phyloP scores from a whole-genome alignment of 2,329 filamentous ascomycete species.

The Ophiostoma perfectum region DNA sequence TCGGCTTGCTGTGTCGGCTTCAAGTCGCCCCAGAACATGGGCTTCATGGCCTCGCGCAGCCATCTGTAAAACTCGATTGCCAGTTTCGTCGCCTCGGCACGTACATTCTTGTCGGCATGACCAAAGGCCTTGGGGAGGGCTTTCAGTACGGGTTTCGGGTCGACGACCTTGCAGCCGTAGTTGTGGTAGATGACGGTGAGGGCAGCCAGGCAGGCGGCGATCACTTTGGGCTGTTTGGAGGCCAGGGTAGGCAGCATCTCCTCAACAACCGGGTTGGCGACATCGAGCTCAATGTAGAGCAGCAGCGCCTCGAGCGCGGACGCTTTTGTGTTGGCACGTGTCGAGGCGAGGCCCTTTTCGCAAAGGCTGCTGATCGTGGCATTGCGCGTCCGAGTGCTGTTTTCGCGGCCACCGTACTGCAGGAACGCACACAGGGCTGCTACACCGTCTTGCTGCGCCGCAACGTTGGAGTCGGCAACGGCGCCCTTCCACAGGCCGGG shows the following conservation, averaged over 20 bases:
- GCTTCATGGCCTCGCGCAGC: constrained; percentile 96
- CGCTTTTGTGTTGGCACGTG: constrained; percentile 80
- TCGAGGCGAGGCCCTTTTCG: constrained; percentile 86
- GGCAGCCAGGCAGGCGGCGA: constrained; percentile 64
- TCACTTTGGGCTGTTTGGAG: constrained; percentile 87
- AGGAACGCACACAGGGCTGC: constrained; percentile 84
- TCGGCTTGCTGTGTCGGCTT: constrained; percentile 95
- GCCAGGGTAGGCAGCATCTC: constrained; percentile 77
- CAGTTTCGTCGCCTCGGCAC: constrained; percentile 85
- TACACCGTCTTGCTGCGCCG: constrained; percentile 90
- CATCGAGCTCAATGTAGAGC: constrained; percentile 85
- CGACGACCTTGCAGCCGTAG: constrained; percentile 89
- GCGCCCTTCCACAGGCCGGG: constrained; percentile 85
- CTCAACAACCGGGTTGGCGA: constrained; percentile 77
- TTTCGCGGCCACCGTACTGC: constrained; percentile 79
- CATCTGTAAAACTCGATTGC: constrained; percentile 94
- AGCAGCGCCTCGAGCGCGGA: constrained; percentile 81
- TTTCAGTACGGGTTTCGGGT: constrained; percentile 90
- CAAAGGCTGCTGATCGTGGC: constrained; percentile 72
- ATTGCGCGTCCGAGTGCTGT: constrained; percentile 69
- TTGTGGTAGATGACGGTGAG: constrained; percentile 83
- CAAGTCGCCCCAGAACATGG: constrained; percentile 91
- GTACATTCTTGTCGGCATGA: constrained; percentile 96
- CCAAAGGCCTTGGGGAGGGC: constrained; percentile 84
- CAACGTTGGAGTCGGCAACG: constrained; percentile 91